Percentiles rank a stretch among this genome's conserved stretches.
phyloP scores from a whole-genome alignment of 257 asterid species.

The Lithospermum erythrorhizon region DNA sequence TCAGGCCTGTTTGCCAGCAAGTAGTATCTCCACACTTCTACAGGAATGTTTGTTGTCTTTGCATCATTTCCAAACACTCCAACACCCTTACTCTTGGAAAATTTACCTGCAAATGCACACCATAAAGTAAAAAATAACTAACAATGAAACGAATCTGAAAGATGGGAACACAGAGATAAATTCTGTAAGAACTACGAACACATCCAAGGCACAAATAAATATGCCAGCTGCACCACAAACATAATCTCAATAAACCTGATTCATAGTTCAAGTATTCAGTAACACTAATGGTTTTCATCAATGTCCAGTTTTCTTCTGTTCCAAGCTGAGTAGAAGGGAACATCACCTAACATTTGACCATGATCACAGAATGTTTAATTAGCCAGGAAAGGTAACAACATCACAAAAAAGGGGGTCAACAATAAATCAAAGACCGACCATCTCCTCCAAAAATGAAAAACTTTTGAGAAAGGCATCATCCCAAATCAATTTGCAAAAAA shows the following conservation, averaged over 20 bases:
- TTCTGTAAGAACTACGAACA: too few species aligned
- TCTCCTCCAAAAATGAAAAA: background rate
- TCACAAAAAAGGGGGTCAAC: background rate
- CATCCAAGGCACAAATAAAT: background rate
- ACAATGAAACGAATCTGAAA: background rate
- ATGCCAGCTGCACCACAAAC: background rate
- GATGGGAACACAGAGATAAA: too few species aligned
- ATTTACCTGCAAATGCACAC: constrained; percentile 47
- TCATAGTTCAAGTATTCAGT: constrained; percentile 95
- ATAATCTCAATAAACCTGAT: constrained; percentile 52
- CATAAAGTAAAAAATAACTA: background rate
- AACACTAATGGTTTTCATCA: constrained; percentile 93
- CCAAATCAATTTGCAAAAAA: too few species aligned
- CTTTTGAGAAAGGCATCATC: background rate
- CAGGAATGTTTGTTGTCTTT: constrained; percentile 77
- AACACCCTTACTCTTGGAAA: constrained; percentile 85
- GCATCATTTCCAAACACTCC: constrained; percentile 98
- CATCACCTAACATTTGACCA: constrained; percentile 48
- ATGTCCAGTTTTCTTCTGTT: constrained; percentile 91
- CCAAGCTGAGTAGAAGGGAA: constrained; percentile 95
- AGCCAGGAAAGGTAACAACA: background rate
- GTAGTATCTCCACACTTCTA: constrained; percentile 97
- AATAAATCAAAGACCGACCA: background rate
- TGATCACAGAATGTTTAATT: background rate
- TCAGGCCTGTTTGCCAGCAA: constrained; percentile 91